Conservation (phyloP, 257 asterid genomes). For the Ligustrum vulgare region DNA sequence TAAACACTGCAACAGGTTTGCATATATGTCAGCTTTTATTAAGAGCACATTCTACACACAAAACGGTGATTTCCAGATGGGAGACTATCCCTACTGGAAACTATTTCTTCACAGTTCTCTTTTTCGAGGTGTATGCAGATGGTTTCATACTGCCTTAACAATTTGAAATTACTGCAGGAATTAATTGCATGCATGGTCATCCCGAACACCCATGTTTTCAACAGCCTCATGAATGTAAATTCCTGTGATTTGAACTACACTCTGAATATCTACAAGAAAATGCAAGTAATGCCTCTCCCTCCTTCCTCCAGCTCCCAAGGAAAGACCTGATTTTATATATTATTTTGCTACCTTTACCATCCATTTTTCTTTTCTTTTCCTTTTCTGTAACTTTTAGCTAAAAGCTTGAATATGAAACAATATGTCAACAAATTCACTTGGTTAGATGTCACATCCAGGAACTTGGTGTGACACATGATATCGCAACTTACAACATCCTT, state of each 20-base stretch:
- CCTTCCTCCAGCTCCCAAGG: neutral
- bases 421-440: conserved; percentile 27
- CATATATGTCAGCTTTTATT: neutral
- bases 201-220: conserved; percentile 75
- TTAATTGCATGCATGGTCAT: conserved; percentile 52
- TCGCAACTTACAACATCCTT: conserved; percentile 79
- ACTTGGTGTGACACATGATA: conserved; percentile 68
- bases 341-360: conserved; percentile 9
- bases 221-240: conserved; percentile 96
- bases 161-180: conserved; percentile 55
- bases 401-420: conserved; percentile 18
- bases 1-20: neutral
- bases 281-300: conserved; percentile 59
- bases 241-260: conserved; percentile 79
- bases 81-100: conserved; percentile 4
- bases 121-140: conserved; percentile 12
- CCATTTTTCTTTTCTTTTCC: conserved; percentile 10
- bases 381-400: conserved; percentile 1
- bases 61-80: conserved; percentile 10
- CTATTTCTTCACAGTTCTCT: conserved; percentile 3
- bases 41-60: neutral
- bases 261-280: conserved; percentile 59
- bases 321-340: conserved; percentile 8
- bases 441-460: conserved; percentile 43
- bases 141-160: conserved; percentile 24